phyloP scores from a whole-genome alignment of 2,329 filamentous ascomycete species.

The Rutstroemia sp. region DNA sequence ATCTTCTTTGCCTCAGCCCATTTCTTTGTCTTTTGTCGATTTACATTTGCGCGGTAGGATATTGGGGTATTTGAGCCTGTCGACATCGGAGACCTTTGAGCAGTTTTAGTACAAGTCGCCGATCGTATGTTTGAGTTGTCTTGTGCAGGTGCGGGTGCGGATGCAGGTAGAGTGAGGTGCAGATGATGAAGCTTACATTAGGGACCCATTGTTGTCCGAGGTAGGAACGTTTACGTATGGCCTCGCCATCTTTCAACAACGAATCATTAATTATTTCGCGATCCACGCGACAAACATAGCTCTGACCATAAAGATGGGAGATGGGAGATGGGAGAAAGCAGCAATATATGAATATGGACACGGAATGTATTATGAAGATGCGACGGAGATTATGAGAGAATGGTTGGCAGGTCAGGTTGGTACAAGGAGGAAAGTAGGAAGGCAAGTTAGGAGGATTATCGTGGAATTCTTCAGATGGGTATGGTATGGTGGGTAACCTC shows the following conservation, averaged over 20 bases:
- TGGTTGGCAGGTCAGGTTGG: background rate
- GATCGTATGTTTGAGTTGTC: background rate
- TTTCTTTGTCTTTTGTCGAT: conserved; percentile 84
- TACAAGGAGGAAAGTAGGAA: background rate
- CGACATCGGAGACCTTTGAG: conserved; percentile 18
- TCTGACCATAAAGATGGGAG: background rate
- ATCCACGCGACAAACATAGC: conserved; percentile 6
- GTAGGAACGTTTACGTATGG: conserved; percentile 20
- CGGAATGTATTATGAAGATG: background rate
- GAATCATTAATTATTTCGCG: conserved; percentile 4
- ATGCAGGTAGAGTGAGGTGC: too few species aligned
- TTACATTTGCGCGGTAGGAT: conserved; percentile 75
- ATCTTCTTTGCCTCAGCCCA: conserved; percentile 86
- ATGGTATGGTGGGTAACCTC: background rate
- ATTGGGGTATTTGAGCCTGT: conserved; percentile 18
- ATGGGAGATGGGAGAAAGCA: background rate
- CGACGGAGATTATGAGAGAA: background rate
- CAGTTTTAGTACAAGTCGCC: conserved; percentile 4
- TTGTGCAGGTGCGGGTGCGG: background rate
- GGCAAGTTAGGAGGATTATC: background rate
- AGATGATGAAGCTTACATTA: conserved; percentile 1
- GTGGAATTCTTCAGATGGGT: too few species aligned
- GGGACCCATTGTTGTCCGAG: conserved; percentile 7
- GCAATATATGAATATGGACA: background rate
- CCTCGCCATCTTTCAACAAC: conserved; percentile 25